Evolutionary conservation across 2,329 filamentous ascomycete genomes (phyloP).

Genomic region (Sclerotinia minor): DNA sequence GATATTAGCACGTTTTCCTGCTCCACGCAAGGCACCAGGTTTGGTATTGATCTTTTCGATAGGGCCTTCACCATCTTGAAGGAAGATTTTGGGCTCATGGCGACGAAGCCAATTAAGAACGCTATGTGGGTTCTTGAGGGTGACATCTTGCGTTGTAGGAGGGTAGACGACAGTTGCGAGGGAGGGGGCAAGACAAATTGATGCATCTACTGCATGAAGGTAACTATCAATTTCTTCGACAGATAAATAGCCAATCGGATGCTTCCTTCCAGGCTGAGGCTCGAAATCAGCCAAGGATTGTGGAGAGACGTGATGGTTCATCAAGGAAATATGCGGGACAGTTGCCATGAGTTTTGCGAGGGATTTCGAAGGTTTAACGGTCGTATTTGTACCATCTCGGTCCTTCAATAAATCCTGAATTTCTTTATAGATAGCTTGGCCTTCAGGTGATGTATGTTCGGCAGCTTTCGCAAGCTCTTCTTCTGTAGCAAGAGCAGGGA

Average conservation of each 20-base stretch:
- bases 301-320: constrained; percentile 35
- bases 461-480: constrained; percentile 35
- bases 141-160: constrained; percentile 49
- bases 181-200: constrained; percentile 40
- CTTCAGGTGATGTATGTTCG: constrained; percentile 34
- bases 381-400: constrained; percentile 27
- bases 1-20: constrained; percentile 41
- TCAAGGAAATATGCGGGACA: constrained; percentile 34
- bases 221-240: constrained; percentile 74
- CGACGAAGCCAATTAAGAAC: constrained; percentile 95
- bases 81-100: constrained; percentile 79
- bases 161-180: constrained; percentile 42
- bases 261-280: constrained; percentile 49
- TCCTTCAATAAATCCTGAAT: constrained; percentile 36
- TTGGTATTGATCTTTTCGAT: constrained; percentile 47
- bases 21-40: constrained; percentile 41
- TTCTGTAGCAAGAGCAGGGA: constrained; percentile 36
- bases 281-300: constrained; percentile 43
- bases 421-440: constrained; percentile 37
- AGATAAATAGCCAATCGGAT: constrained; percentile 66
- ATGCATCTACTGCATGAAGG: constrained; percentile 57
- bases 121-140: constrained; percentile 78
- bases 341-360: constrained; percentile 37
- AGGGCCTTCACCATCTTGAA: constrained; percentile 56
- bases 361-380: constrained; percentile 35